Evolutionary conservation across 306 rosid genomes (phyloP).

Genomic region (apple (Malus domestica)): ASM211411v1 NC_041792.1:22346407-22346906

Average conservation of each 20-base stretch:
- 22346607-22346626: conserved; percentile 17
- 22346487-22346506: no score
- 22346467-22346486: no score
- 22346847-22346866: conserved; percentile 49
- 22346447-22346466: no score
- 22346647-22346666: conserved; percentile 39
- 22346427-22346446: neutral
- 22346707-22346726: conserved; percentile 35
- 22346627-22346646: conserved; percentile 28
- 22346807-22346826: conserved; percentile 49
- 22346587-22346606: neutral
- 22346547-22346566: no score
- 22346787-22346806: conserved; percentile 40
- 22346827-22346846: conserved; percentile 49
- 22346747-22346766: conserved; percentile 42
- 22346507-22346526: no score
- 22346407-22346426: neutral
- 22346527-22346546: no score
- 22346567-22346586: no score
- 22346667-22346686: conserved; percentile 32
- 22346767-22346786: conserved; percentile 44
- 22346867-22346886: conserved; percentile 45
- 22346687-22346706: conserved; percentile 50
- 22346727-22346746: conserved; percentile 48
- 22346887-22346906: conserved; percentile 31